Percentiles rank a stretch among this genome's conserved stretches.
phyloP scores from a whole-genome alignment of 495 filamentous ascomycete species.

The Aspergillus ostianus region DNA sequence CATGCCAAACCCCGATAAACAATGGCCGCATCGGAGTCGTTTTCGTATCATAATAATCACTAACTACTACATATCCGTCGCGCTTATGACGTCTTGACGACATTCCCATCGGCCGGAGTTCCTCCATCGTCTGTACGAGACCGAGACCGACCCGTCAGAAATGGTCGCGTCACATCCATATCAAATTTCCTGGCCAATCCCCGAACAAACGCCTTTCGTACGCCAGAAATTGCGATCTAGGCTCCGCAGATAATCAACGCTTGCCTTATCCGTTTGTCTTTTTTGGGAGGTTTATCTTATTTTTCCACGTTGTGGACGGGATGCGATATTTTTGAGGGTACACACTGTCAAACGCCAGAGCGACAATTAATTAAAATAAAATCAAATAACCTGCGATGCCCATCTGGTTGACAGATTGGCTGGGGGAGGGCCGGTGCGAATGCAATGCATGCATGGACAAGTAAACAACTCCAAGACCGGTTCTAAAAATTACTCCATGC shows the following conservation, averaged over 20 bases:
- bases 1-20: background rate
- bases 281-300: background rate
- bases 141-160: background rate
- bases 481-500: constrained; percentile 3
- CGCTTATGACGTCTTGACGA: background rate
- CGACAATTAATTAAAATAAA: background rate
- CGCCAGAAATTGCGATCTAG: background rate
- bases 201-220: background rate
- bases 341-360: background rate
- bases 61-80: background rate
- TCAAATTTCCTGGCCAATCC: background rate
- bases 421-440: constrained; percentile 1
- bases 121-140: background rate
- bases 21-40: background rate
- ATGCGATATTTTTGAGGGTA: background rate
- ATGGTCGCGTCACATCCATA: background rate
- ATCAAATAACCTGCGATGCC: constrained; percentile 6
- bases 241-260: background rate
- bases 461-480: background rate
- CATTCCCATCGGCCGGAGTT: background rate
- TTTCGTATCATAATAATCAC: background rate
- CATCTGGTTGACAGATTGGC: constrained; percentile 14
- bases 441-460: constrained; percentile 16
- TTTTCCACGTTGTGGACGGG: background rate
- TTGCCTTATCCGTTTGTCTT: background rate